Percentiles rank a stretch among this genome's conserved stretches.
Evolutionary conservation across 1,284 basidiomycete genomes (phyloP).

Genomic region (Leccinum huronense): DNA sequence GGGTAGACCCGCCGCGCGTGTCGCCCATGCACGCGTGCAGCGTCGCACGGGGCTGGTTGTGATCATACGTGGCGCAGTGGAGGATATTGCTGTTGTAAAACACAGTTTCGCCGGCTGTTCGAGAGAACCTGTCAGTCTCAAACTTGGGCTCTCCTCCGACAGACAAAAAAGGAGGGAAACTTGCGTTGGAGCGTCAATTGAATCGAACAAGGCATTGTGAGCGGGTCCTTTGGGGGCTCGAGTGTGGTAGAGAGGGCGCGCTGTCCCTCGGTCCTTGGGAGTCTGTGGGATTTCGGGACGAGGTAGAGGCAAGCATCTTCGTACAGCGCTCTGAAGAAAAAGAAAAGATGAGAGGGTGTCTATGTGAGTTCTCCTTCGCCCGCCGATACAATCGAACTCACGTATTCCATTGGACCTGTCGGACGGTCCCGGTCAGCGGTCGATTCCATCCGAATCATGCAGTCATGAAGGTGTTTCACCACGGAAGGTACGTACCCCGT

Average conservation of each 20-base stretch:
- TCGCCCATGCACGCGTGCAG: constrained; percentile 76
- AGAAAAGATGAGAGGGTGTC: neutral
- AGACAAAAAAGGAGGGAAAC: constrained; percentile 20
- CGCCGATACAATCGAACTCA: neutral
- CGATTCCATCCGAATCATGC: neutral
- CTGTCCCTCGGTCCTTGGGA: constrained; percentile 61
- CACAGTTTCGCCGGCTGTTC: constrained; percentile 65
- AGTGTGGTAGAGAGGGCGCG: constrained; percentile 54
- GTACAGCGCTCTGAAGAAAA: constrained; percentile 60
- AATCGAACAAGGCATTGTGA: constrained; percentile 69
- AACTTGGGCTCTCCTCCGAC: neutral
- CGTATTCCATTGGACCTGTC: constrained; percentile 2
- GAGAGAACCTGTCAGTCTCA: neutral
- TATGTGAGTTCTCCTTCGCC: neutral
- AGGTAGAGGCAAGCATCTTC: constrained; percentile 73
- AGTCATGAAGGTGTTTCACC: neutral
- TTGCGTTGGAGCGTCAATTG: constrained; percentile 59
- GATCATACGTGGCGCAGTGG: constrained; percentile 69
- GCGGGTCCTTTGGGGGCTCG: constrained; percentile 55
- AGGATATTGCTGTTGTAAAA: constrained; percentile 85
- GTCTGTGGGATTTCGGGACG: constrained; percentile 68
- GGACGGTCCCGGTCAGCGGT: neutral
- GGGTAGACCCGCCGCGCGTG: constrained; percentile 56
- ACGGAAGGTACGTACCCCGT: constrained; percentile 47
- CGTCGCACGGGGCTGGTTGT: constrained; percentile 57